Base-by-base conservation (phyloP, 306 rosid species). In the Vigna trinervia region DNA sequence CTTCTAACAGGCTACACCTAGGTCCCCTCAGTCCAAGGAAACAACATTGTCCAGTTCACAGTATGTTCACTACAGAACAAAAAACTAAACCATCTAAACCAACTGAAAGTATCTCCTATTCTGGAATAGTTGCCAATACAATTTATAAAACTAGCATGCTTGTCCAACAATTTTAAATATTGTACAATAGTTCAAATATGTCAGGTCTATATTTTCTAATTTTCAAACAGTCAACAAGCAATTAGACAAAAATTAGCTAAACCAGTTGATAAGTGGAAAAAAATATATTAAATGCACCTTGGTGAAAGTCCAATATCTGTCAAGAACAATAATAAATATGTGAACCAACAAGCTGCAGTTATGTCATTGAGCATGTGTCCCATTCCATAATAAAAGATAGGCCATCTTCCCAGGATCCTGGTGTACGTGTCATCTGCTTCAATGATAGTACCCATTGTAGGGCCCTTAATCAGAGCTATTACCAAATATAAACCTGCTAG, bases 351-450 rank as follows among this genome's bases (percentile, higher is more conserved):
- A 60, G 97, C 85, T 70, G 98, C 87, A 43, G 98, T 94, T 69
- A 94, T 92, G 89, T 94, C 98, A 73, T 94, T 94, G 78, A 94
- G 97, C 98, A 94, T 94, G 80, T 94, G 98, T 12, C 98, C 98
- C 85, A 89, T 81, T 68, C 97, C 98, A 81, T 92, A 94, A 71
- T 82, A 92, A 75, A 92, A 69, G 74, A 92, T 83, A 19, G 93
- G 86, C 85, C 83, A 67, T 81, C 96, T 92, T 77, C 96, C 91
- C 1, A 94, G 68, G 64, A 90, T 88, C 83, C 70, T 87, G 22
- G 87, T 78, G 68, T 60, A 71, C 38, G 86, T 71, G 45, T 64
- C 86, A 78, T 85, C 94, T 59, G 83, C 89, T 50, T 89, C 95
- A 67, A 68, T 57, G 46, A 36, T 23, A 72, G 63, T 73, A 73